Evolutionary conservation across 176 grass and related monocot genomes (phyloP), one percentile per base, ranked within the genome.

Genomic region (Guadua angustifolia): DNA sequence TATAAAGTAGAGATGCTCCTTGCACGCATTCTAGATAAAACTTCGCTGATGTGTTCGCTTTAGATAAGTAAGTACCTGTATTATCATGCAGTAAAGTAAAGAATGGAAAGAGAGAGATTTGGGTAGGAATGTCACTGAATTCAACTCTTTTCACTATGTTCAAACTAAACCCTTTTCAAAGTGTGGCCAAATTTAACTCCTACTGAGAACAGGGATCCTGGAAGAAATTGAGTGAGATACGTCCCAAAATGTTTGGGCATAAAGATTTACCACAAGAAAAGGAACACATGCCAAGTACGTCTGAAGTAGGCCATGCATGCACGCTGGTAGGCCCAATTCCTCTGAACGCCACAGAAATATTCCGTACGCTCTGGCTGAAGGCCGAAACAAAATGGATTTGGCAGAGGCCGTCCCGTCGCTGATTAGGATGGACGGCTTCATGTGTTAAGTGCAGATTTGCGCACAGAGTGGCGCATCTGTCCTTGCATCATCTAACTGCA

Each of bases 191-290:
- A 38, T 51, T 49, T 17, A 16, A 51, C 32, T 7, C 45, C 32
- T 1, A 38, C 4, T 52, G 11, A 65, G 21, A 29, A 39, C 49
- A 29, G 19, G 32, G 26, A 49, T 17, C 46, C 8, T 65, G 59
- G 39, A 46, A 60, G 6, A n/a, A 72, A 35, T 5, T 8, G 39
- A 49, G 53, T 5, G 32, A 59, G 16, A 36, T 13, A 82, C 61
- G 32, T 72, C 40, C 68, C 35, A 29, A 73, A 63, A 51, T 19
- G 39, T 50, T 39, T 51, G 26, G 5, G 69, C 56, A 50, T 74
- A 73, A 73, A 83, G 69, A 83, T 83, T 58, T 50, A 47, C 51
- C 43, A 52, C 17, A 79, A 39, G 45, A 52, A 79, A 50, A 66
- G 62, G 45, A 66, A 67, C 44, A 35, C 25, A 80, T 80, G 68